Conservation (phyloP, 2,329 filamentous ascomycete genomes). For the Xylariales sp. region DNA sequence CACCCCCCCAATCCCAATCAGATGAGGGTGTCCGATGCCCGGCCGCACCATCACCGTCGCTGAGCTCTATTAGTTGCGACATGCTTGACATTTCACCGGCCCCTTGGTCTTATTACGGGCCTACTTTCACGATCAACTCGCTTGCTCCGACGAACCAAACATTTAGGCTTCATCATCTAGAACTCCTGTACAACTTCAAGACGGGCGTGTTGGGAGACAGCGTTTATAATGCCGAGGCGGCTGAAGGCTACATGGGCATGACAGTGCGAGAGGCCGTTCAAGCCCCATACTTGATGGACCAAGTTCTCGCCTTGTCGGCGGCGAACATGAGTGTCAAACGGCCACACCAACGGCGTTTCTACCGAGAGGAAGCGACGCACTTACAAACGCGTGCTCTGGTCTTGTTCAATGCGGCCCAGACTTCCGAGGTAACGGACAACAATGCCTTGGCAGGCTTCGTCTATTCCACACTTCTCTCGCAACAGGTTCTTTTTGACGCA, state of each 20-base stretch:
- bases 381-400: conserved; percentile 40
- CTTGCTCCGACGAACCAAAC: conserved; percentile 30
- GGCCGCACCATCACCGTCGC: neutral
- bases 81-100: neutral
- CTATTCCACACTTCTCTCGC: conserved; percentile 43
- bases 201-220: conserved; percentile 42
- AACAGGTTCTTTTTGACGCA: conserved; percentile 43
- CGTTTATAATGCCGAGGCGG: conserved; percentile 33
- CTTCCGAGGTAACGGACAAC: conserved; percentile 30
- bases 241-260: conserved; percentile 38
- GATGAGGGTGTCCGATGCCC: neutral
- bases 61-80: neutral
- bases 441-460: conserved; percentile 41
- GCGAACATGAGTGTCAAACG: conserved; percentile 54
- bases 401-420: conserved; percentile 31
- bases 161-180: conserved; percentile 55
- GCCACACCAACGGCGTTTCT: conserved; percentile 32
- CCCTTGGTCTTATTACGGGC: neutral
- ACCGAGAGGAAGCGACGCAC: conserved; percentile 38
- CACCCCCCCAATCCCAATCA: neutral
- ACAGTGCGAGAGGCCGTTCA: conserved; percentile 45
- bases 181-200: conserved; percentile 54
- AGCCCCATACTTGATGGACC: conserved; percentile 60
- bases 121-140: conserved; percentile 7
- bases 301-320: conserved; percentile 59